phyloP scores from a whole-genome alignment of 176 grass and related monocot genomes.

The Oryza meyeriana region DNA sequence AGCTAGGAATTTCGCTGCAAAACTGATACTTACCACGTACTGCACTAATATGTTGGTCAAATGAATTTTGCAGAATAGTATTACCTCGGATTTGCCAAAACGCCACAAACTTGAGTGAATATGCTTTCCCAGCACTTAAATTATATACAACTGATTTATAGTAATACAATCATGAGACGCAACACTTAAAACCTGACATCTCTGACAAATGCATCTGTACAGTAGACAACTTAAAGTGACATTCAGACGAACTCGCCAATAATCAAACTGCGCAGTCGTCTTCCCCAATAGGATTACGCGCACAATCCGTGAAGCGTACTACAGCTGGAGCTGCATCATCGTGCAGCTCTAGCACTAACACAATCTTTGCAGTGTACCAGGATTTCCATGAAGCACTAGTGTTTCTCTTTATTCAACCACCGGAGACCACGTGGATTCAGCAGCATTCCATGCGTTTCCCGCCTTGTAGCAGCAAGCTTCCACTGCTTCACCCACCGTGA shows the following conservation, averaged over 20 bases:
- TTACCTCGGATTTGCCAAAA: background rate
- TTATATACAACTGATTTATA: background rate
- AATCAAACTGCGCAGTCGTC: background rate
- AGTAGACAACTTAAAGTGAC: background rate
- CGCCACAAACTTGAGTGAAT: background rate
- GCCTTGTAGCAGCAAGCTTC: constrained; percentile 42
- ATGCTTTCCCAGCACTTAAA: background rate
- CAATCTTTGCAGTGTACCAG: background rate
- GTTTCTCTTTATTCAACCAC: background rate
- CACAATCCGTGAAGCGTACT: background rate
- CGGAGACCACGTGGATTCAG: background rate
- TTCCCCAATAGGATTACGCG: background rate
- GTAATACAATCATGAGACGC: background rate
- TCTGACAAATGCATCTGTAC: background rate
- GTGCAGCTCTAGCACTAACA: background rate
- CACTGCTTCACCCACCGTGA: constrained; percentile 81
- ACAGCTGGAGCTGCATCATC: background rate
- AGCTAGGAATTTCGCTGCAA: too few relatives aligned
- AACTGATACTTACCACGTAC: too few relatives aligned
- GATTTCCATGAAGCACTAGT: background rate
- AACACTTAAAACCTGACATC: background rate
- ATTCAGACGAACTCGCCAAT: background rate
- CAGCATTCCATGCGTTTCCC: constrained; percentile 7
- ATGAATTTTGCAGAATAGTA: background rate
- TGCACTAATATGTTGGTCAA: too few relatives aligned